Percentiles rank a stretch among this genome's conserved stretches.
Evolutionary conservation across 495 filamentous ascomycete genomes (phyloP).

Genomic region (Aspergillus conjunctus): DNA sequence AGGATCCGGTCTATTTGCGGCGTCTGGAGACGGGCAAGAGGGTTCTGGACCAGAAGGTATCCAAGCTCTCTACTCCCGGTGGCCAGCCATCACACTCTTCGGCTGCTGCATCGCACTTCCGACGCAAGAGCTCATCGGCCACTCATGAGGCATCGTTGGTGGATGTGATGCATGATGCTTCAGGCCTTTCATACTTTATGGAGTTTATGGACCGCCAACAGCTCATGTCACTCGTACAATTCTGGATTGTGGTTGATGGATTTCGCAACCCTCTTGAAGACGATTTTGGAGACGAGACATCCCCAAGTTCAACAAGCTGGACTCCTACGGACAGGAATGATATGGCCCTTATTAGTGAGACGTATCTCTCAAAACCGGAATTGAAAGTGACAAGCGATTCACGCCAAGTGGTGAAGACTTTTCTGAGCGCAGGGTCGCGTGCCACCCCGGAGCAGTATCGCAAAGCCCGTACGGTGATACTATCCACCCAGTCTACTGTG

Average conservation of each 20-base stretch:
- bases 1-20: slow-evolving; percentile 82
- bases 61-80: slow-evolving; percentile 72
- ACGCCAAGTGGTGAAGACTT: slow-evolving; percentile 68
- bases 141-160: slow-evolving; percentile 72
- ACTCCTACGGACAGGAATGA: slow-evolving; percentile 83
- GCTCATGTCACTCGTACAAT: slow-evolving; percentile 89
- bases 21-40: slow-evolving; percentile 89
- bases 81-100: slow-evolving; percentile 43
- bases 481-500: slow-evolving; percentile 79
- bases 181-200: slow-evolving; percentile 97
- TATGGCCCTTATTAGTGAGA: slow-evolving; percentile 84
- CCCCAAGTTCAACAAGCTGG: slow-evolving; percentile 69
- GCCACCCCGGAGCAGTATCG: slow-evolving; percentile 82
- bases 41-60: slow-evolving; percentile 86
- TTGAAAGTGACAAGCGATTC: slow-evolving; percentile 72
- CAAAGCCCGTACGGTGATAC: slow-evolving; percentile 76
- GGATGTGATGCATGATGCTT: slow-evolving; percentile 82
- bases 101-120: slow-evolving; percentile 40
- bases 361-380: slow-evolving; percentile 80
- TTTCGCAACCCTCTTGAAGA: slow-evolving; percentile 95
- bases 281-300: slow-evolving; percentile 71
- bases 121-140: slow-evolving; percentile 49
- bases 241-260: slow-evolving; percentile 98
- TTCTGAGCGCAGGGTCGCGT: slow-evolving; percentile 72
- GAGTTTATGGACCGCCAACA: slow-evolving; percentile 96